Evolutionary conservation across 768 basidiomycete species (phyloP).

Genomic region (Agaricus sinodeliciosus): DNA sequence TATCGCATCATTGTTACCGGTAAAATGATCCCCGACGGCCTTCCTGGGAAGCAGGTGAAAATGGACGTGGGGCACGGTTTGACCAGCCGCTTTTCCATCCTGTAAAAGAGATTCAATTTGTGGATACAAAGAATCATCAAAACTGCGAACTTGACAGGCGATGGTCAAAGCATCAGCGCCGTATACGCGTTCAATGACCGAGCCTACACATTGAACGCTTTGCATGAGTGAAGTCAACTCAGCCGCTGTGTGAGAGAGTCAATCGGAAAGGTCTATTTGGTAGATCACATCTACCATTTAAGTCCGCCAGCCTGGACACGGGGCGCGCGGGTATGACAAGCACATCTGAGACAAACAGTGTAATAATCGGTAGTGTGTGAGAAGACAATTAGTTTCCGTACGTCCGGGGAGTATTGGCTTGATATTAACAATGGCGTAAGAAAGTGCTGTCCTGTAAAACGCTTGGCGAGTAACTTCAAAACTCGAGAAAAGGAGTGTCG

Average conservation of each 20-base stretch:
- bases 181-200: conserved; percentile 76
- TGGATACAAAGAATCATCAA: neutral
- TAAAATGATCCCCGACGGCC: conserved; percentile 59
- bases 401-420: conserved; percentile 94
- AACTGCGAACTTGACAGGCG: conserved; percentile 67
- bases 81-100: conserved; percentile 85
- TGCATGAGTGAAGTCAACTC: conserved; percentile 80
- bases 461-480: conserved; percentile 74
- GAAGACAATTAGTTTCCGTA: conserved; percentile 32
- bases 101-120: conserved; percentile 19
- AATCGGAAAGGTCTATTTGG: neutral
- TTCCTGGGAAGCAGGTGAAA: conserved; percentile 89
- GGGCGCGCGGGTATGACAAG: conserved; percentile 52
- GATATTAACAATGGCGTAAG: conserved; percentile 88
- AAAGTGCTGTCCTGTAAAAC: conserved; percentile 62
- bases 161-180: conserved; percentile 80
- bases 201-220: conserved; percentile 74
- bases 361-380: neutral
- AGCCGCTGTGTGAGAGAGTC: conserved; percentile 23
- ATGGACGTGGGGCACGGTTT: conserved; percentile 88
- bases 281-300: conserved; percentile 31
- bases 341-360: conserved; percentile 37
- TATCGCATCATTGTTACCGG: conserved; percentile 58
- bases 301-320: conserved; percentile 50
- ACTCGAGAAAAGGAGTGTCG: conserved; percentile 60